These are phyloP conservation scores for Talaromyces sp. DNA, from an alignment of 2,329 filamentous ascomycete species.

Conservation along the genomic window DNA sequence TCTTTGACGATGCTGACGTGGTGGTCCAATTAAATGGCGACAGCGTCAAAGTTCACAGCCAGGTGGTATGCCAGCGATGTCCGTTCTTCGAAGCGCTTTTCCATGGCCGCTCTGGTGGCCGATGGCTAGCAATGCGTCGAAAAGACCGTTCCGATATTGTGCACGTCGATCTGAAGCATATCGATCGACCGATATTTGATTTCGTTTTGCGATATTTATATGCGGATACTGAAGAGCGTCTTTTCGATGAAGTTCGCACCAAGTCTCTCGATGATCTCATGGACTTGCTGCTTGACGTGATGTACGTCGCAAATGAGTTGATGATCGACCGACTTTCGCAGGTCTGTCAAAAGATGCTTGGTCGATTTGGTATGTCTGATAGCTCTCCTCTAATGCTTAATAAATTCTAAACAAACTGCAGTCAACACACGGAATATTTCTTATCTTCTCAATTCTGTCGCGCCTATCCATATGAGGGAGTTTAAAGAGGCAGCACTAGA, in stretches of 20 bases:
- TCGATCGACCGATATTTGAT: conserved; percentile 71
- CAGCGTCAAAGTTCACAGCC: conserved; percentile 71
- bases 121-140: conserved; percentile 76
- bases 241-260: conserved; percentile 77
- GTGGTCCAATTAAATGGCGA: conserved; percentile 77
- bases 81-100: conserved; percentile 93
- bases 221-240: conserved; percentile 73
- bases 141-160: conserved; percentile 55
- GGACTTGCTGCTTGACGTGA: conserved; percentile 86
- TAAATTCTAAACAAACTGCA: background rate
- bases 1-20: conserved; percentile 79
- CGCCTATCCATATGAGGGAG: conserved; percentile 76
- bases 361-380: conserved; percentile 61
- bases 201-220: conserved; percentile 83
- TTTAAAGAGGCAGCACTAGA: conserved; percentile 89
- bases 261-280: conserved; percentile 79
- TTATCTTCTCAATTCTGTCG: conserved; percentile 80
- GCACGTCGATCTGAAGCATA: conserved; percentile 79
- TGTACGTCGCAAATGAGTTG: conserved; percentile 87
- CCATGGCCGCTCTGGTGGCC: conserved; percentile 79
- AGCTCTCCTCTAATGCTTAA: background rate
- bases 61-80: conserved; percentile 78
- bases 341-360: conserved; percentile 82
- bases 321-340: conserved; percentile 92
- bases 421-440: conserved; percentile 83